Base-by-base conservation (phyloP, 345 rosid species). In the Salix udensis region DNA sequence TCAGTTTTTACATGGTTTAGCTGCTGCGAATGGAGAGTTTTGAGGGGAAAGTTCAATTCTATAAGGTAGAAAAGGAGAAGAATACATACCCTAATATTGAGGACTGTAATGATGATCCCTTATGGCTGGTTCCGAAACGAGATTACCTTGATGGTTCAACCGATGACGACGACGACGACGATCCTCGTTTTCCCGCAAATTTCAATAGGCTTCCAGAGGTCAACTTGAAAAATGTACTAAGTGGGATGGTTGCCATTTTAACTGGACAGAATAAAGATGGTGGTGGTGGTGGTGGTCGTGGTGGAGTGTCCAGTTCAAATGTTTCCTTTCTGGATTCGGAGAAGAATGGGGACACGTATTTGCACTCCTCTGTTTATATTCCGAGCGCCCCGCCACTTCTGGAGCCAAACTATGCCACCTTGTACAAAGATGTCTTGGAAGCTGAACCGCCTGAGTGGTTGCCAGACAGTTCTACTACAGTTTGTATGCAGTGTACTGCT, bases 311-410 rank as follows among this genome's bases (percentile, higher is more conserved):
- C 3, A 81, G 85, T 68, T 88, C 99, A 4, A 89, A 96, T 86
- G 90, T 87, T 76, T 89, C 95, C 0, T 96, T 96, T 81, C 85
- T 96, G 52, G 97, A 89, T 68, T 90, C 92, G 6, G 82, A 74
- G 67, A 88, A 89, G 82, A 87, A 91, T 65, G 97, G 98, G 21
- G 96, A 93, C 69, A 88, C 96, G 0, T 88, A 78, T 61, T 67
- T 95, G 81, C 92, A 95, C 82, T 86, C 98, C 15, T 93, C 99
- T 0, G 99, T 96, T 80, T 96, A 92, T 79, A 91, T 88, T 71
- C 99, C 98, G 0, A 96, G 97, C 82, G 99, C 99, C 1, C 99
- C 98, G 0, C 99, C 99, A 9, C 97, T 96, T 67, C 77, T 90
- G 26, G 97, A 89, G 71, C 86, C 93, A 0, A 85, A 68, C 65